phyloP scores from a whole-genome alignment of 1,284 basidiomycete species.

The Cryptococcus sp. region DNA sequence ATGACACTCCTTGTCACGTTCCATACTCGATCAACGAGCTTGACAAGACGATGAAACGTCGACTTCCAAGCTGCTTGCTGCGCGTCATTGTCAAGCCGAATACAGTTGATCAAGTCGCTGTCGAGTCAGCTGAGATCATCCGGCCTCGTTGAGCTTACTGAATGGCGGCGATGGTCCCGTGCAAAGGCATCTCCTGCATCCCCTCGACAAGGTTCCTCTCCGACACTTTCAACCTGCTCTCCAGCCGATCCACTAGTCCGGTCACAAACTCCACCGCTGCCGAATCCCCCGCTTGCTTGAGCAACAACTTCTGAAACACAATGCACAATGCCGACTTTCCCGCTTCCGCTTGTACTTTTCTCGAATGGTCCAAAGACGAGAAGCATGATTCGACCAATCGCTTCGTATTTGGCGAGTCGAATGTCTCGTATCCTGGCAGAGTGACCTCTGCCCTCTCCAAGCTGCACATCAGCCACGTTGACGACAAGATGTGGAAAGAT shows the following conservation, averaged over 20 bases:
- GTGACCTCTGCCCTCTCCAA: constrained; percentile 29
- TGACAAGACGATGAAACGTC: constrained; percentile 20
- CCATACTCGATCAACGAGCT: constrained; percentile 37
- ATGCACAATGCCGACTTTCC: constrained; percentile 39
- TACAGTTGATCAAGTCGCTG: constrained; percentile 27
- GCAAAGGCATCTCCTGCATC: constrained; percentile 36
- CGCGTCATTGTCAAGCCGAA: constrained; percentile 11
- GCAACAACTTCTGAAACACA: constrained; percentile 27
- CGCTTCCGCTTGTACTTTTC: constrained; percentile 44
- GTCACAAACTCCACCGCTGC: constrained; percentile 21
- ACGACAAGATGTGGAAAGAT: no score
- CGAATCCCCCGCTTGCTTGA: not conserved
- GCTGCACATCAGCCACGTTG: constrained; percentile 14
- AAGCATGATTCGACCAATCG: constrained; percentile 24
- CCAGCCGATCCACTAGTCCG: constrained; percentile 23
- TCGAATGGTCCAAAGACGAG: constrained; percentile 32
- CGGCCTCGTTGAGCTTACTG: no score
- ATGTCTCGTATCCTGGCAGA: constrained; percentile 32
- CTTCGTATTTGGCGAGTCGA: constrained; percentile 11
- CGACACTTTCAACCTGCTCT: constrained; percentile 18
- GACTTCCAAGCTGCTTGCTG: constrained; percentile 19
- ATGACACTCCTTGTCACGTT: constrained; percentile 34
- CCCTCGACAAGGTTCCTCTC: constrained; percentile 32
- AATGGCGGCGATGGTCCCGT: constrained; percentile 37
- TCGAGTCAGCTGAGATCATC: no score